These are phyloP conservation scores for Metarhizium sp. DNA, from an alignment of 2,329 filamentous ascomycete species.

Conservation along the genomic window DNA sequence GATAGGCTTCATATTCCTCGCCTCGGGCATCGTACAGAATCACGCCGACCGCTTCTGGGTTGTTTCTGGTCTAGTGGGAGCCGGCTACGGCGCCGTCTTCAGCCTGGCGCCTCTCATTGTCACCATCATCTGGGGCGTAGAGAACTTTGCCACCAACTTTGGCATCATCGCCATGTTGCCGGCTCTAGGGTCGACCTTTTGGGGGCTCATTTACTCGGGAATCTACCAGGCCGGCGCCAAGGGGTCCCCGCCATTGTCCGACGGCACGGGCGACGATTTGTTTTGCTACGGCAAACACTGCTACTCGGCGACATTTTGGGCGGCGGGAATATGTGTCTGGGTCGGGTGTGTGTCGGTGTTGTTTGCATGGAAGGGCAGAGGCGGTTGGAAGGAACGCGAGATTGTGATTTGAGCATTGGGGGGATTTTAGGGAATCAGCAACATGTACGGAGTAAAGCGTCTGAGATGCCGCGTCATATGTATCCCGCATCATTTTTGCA, in stretches of 20 bases:
- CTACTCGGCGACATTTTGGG: conserved; percentile 78
- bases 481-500: too few species aligned
- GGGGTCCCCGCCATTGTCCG: conserved; percentile 22
- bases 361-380: conserved; percentile 71
- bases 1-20: conserved; percentile 66
- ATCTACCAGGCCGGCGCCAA: conserved; percentile 64
- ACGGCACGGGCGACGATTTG: conserved; percentile 31
- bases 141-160: conserved; percentile 98
- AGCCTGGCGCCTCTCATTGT: conserved; percentile 84
- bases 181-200: conserved; percentile 77
- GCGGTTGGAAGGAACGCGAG: conserved; percentile 67
- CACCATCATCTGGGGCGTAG: conserved; percentile 95
- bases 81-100: conserved; percentile 90
- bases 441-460: too few species aligned
- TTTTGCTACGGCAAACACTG: conserved; percentile 78
- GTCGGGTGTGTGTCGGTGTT: conserved; percentile 62
- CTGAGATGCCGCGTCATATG: too few species aligned
- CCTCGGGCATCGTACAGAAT: conserved; percentile 64
- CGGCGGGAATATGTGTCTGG: conserved; percentile 73
- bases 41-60: conserved; percentile 75
- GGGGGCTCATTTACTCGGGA: conserved; percentile 80
- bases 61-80: conserved; percentile 74
- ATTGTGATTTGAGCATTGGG: conserved; percentile 43
- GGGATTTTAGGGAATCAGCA: not conserved
- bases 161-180: conserved; percentile 90